A percentile compares a stretch with the other conserved stretches of the same genome.
Evolutionary conservation across 2,329 filamentous ascomycete genomes (phyloP).

Genomic region (Aureobasidium pullulans): DNA sequence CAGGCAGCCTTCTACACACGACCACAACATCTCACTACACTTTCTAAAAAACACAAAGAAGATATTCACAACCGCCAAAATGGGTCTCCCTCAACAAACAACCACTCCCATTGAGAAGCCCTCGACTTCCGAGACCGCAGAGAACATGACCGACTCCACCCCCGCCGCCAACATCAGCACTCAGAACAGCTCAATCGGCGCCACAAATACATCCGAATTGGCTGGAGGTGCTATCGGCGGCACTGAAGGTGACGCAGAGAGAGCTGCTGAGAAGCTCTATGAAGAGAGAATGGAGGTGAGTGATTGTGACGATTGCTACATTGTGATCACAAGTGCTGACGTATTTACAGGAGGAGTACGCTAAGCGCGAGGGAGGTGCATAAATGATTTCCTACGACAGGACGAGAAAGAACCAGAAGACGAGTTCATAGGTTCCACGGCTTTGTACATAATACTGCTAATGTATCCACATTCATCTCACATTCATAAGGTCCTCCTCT

Average conservation of each 20-base stretch:
- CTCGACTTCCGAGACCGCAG: constrained; percentile 12
- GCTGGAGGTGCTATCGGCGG: constrained; percentile 12
- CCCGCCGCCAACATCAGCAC: background rate
- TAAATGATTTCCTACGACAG: background rate
- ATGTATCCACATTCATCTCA: too few species aligned
- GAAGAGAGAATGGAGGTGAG: constrained; percentile 14
- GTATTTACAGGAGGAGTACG: background rate
- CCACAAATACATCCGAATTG: background rate
- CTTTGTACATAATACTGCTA: too few species aligned
- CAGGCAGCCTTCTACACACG: background rate
- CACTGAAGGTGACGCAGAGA: background rate
- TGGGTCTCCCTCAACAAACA: constrained; percentile 15
- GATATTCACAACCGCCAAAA: background rate
- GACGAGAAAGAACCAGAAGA: too few species aligned
- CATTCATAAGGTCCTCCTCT: too few species aligned
- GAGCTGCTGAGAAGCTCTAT: constrained; percentile 11
- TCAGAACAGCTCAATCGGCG: background rate
- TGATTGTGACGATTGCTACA: too few species aligned
- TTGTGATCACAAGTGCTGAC: background rate
- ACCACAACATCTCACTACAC: background rate
- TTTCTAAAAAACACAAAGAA: background rate
- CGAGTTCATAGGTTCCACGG: too few species aligned
- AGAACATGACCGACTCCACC: background rate
- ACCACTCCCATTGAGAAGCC: constrained; percentile 10
- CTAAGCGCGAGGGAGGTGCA: constrained; percentile 10